Percentiles rank a stretch among this genome's conserved stretches.
phyloP scores from a whole-genome alignment of 345 rosid genomes.

The Trapa bicornis region DNA sequence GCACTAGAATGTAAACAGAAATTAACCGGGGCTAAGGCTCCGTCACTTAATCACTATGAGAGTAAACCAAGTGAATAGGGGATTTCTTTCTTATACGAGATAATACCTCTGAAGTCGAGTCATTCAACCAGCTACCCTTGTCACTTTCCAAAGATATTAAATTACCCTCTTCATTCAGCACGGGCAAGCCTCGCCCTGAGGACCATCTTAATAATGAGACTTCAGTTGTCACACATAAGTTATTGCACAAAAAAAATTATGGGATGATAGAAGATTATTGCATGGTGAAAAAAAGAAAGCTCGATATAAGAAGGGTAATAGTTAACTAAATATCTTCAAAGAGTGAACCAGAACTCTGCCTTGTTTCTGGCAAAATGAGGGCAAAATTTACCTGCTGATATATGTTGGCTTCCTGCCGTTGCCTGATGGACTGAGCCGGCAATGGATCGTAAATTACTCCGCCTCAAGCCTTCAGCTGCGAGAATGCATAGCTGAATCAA shows the following conservation, averaged over 20 bases:
- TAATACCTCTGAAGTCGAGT: constrained; percentile 56
- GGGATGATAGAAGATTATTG: background rate
- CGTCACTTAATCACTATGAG: background rate
- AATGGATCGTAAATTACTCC: constrained; percentile 75
- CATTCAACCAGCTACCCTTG: constrained; percentile 45
- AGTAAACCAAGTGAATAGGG: background rate
- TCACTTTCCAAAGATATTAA: constrained; percentile 41
- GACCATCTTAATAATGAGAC: background rate
- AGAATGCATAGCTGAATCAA: constrained; percentile 80
- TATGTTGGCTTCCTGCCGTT: constrained; percentile 45
- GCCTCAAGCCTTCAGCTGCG: constrained; percentile 77
- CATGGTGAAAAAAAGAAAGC: background rate
- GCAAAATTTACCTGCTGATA: constrained; percentile 36
- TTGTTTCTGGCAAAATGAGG: background rate
- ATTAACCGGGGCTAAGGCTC: background rate
- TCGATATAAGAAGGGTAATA: background rate
- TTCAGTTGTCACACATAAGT: background rate
- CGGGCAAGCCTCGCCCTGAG: constrained; percentile 70
- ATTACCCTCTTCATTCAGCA: constrained; percentile 78
- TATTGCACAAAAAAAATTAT: background rate
- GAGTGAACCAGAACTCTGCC: background rate
- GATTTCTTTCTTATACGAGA: background rate
- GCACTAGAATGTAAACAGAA: background rate
- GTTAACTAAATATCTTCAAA: background rate
- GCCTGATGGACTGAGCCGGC: constrained; percentile 67